A percentile compares a stretch with the other conserved stretches of the same genome.
These are phyloP conservation scores for Thyridium curvatum DNA, from an alignment of 2,329 filamentous ascomycete genomes.

Conservation along the genomic window DNA sequence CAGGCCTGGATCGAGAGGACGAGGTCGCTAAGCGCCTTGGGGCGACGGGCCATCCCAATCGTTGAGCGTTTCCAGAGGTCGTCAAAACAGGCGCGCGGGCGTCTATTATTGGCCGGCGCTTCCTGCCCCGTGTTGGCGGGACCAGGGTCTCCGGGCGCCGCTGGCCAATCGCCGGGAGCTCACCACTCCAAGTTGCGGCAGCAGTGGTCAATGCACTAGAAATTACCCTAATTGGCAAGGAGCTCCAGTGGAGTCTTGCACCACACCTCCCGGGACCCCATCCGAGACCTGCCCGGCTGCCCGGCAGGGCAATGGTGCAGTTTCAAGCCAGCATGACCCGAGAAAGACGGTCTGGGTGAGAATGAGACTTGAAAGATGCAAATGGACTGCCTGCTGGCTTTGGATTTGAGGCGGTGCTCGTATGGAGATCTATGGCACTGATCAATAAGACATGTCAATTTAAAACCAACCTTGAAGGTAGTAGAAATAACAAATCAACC, in stretches of 20 bases:
- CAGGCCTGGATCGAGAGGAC: neutral
- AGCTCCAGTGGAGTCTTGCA: neutral
- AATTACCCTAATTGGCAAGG: conserved; percentile 1
- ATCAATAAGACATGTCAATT: too few relatives aligned
- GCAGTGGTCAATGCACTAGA: neutral
- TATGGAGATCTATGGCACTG: too few relatives aligned
- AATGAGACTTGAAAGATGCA: too few relatives aligned
- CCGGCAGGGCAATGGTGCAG: too few relatives aligned
- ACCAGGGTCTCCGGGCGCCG: conserved; percentile 5
- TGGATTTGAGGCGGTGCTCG: too few relatives aligned
- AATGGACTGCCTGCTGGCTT: too few relatives aligned
- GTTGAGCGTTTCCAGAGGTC: conserved; percentile 7
- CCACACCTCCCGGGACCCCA: too few relatives aligned
- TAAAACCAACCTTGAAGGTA: too few relatives aligned
- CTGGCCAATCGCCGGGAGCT: conserved; percentile 16
- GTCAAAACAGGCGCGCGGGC: conserved; percentile 7
- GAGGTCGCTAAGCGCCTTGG: conserved; percentile 4
- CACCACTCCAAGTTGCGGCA: conserved; percentile 9
- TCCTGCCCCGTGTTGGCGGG: neutral
- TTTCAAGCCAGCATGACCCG: too few relatives aligned
- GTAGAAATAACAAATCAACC: too few relatives aligned
- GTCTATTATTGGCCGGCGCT: conserved; percentile 3
- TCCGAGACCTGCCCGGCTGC: too few relatives aligned
- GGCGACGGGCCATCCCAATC: neutral
- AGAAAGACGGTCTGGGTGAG: too few relatives aligned